Evolutionary conservation across 2,329 filamentous ascomycete species (phyloP).

Genomic region (Xylariaceae sp.): DNA sequence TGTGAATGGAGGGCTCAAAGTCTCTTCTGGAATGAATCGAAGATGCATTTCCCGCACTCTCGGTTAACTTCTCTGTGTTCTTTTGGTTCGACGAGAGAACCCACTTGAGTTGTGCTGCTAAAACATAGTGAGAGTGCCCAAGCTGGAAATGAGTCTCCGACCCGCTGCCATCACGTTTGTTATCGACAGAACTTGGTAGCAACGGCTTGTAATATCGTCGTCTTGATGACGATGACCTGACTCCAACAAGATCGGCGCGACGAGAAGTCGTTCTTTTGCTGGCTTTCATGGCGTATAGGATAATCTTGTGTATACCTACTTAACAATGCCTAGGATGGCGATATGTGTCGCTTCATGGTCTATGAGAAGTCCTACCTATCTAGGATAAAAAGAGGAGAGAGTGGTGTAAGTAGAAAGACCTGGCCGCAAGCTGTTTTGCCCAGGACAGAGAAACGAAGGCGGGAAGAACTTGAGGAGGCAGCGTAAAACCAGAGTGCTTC

Average conservation of each 20-base stretch:
- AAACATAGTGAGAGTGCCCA: background rate
- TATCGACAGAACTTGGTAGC: background rate
- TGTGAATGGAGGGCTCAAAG: background rate
- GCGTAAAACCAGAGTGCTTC: background rate
- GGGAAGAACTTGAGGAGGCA: too few species aligned
- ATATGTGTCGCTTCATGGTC: too few species aligned
- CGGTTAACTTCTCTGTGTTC: background rate
- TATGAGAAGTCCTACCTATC: too few species aligned
- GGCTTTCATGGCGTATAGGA: too few species aligned
- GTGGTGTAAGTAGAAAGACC: too few species aligned
- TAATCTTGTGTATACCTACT: too few species aligned
- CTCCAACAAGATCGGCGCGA: background rate
- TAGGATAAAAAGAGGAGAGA: too few species aligned
- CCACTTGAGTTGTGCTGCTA: background rate
- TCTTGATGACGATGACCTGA: background rate
- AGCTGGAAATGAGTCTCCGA: background rate
- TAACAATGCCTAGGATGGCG: too few species aligned
- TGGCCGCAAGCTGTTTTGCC: background rate
- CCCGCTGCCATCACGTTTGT: background rate
- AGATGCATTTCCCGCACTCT: background rate
- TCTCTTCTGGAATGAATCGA: background rate
- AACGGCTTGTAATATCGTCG: background rate
- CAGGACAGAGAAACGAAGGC: background rate
- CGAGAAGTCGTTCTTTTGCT: background rate
- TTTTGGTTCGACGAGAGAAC: background rate